Conservation (phyloP, 1,139 yeast species). For the Yamadazyma trypodendri region DNA sequence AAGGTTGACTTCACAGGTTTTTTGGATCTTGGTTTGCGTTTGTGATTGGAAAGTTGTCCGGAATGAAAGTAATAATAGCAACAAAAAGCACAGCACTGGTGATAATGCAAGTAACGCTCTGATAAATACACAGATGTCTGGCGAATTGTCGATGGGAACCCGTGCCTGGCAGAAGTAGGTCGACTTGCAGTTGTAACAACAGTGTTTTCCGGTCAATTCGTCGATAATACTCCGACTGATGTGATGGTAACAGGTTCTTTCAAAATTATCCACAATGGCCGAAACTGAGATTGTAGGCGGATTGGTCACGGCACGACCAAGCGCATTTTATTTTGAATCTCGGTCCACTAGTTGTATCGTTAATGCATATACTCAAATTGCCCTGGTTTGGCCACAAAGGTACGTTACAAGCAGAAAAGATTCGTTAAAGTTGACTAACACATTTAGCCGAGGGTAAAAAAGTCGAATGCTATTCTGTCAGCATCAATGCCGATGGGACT, state of each 20-base stretch:
- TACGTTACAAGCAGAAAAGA: slow-evolving; percentile 23
- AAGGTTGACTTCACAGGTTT: too few relatives aligned
- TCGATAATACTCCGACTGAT: neutral
- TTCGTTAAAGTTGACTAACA: neutral
- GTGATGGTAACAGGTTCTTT: neutral
- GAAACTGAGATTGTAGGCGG: slow-evolving; percentile 1
- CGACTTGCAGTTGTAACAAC: too few relatives aligned
- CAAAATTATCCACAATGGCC: slow-evolving; percentile 3
- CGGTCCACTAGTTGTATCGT: neutral
- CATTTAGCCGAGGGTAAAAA: slow-evolving; percentile 67
- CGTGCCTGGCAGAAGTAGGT: neutral
- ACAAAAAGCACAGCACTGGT: neutral
- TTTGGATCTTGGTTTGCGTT: too few relatives aligned
- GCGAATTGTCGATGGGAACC: too few relatives aligned
- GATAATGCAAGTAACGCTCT: too few relatives aligned
- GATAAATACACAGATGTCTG: too few relatives aligned
- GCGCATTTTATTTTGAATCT: neutral
- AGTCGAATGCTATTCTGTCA: slow-evolving; percentile 83
- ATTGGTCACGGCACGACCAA: too few relatives aligned
- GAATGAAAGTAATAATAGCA: too few relatives aligned
- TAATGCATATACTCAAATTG: slow-evolving; percentile 74
- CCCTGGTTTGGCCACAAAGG: slow-evolving; percentile 83
- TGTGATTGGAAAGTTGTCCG: too few relatives aligned
- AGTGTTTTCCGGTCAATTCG: neutral
- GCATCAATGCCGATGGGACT: slow-evolving; percentile 77